phyloP scores from a whole-genome alignment of 805 yeast species.

The Saccharomyces kudriavzevii region DNA sequence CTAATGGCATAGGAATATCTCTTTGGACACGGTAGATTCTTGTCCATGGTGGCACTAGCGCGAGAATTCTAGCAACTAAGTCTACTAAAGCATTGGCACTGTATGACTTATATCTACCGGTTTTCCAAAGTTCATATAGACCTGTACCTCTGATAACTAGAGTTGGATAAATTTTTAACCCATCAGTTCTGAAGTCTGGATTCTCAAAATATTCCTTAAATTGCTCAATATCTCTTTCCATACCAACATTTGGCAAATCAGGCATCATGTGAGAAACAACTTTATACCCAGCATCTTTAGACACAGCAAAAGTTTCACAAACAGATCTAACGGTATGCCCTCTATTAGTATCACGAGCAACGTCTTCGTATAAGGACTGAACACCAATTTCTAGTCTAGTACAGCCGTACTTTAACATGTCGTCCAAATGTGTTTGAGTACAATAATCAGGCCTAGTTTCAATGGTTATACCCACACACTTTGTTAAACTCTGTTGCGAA shows the following conservation, averaged over 20 bases:
- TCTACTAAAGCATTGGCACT: conserved; percentile 92
- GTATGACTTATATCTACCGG: conserved; percentile 87
- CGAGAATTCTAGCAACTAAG: conserved; percentile 89
- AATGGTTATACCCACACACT: conserved; percentile 96
- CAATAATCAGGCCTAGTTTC: conserved; percentile 98
- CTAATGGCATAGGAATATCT: conserved; percentile 98
- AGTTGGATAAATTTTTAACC: conserved; percentile 91
- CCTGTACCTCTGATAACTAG: conserved; percentile 97
- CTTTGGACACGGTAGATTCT: conserved; percentile 96
- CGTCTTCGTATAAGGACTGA: conserved; percentile 95
- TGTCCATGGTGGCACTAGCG: conserved; percentile 98
- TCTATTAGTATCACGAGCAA: conserved; percentile 94
- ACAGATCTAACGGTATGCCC: conserved; percentile 97
- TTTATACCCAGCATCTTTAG: conserved; percentile 98
- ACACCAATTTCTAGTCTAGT: conserved; percentile 96
- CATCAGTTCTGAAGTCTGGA: conserved; percentile 95
- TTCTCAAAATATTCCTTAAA: conserved; percentile 94
- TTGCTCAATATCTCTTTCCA: conserved; percentile 96
- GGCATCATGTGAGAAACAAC: conserved; percentile 99
- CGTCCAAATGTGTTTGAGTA: conserved; percentile 89
- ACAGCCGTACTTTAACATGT: conserved; percentile 94
- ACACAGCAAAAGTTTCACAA: conserved; percentile 87
- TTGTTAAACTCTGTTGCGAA: conserved; percentile 90
- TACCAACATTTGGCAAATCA: conserved; percentile 94
- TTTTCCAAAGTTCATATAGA: conserved; percentile 92